Evolutionary conservation across 108 stramenopile species (phyloP).

Genomic region (Stephanodiscus triporus): DNA sequence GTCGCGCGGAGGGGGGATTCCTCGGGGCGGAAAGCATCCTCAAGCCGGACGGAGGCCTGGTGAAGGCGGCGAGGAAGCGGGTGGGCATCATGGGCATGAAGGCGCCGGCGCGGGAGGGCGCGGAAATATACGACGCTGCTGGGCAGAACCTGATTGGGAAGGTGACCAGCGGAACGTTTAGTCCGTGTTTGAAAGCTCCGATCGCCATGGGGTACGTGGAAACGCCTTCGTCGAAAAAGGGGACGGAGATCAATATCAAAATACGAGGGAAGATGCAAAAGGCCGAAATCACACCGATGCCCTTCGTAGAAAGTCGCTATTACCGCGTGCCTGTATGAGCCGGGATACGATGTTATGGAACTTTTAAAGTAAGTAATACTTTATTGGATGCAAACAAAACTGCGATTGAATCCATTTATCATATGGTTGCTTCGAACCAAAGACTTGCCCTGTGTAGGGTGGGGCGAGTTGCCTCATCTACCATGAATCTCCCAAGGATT

Average conservation of each 20-base stretch:
- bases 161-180: constrained; percentile 95
- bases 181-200: constrained; percentile 91
- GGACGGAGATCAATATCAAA: constrained; percentile 85
- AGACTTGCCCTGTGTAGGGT: constrained; percentile 48
- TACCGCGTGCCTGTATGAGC: constrained; percentile 83
- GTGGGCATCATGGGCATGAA: constrained; percentile 97
- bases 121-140: constrained; percentile 90
- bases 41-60: constrained; percentile 90
- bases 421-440: constrained; percentile 65
- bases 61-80: constrained; percentile 86
- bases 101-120: constrained; percentile 92
- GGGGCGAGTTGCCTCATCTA: constrained; percentile 68
- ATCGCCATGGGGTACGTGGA: constrained; percentile 99
- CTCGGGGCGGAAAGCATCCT: constrained; percentile 93
- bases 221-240: constrained; percentile 73
- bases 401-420: no score
- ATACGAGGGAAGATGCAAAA: constrained; percentile 93
- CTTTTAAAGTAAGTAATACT: no score
- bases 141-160: constrained; percentile 90
- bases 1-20: constrained; percentile 94
- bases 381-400: no score
- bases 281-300: constrained; percentile 94
- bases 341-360: no score
- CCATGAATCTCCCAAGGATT: constrained; percentile 59
- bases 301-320: constrained; percentile 95